Base-by-base conservation (phyloP, 805 yeast genomes). In the Barnettozyma vustinii region DNA sequence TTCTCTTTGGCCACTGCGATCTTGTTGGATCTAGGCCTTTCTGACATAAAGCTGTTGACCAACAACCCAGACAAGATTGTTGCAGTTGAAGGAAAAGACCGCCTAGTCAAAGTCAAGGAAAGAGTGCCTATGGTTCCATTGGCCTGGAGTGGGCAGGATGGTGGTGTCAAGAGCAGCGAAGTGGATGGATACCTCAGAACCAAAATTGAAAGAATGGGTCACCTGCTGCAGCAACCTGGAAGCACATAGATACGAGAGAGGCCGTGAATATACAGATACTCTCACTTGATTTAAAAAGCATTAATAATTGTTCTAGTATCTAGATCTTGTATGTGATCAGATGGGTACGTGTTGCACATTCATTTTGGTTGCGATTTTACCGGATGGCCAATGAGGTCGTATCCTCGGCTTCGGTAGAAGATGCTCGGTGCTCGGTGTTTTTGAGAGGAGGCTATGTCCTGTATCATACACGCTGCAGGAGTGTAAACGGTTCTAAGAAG, bases 131-230 rank as follows among this genome's bases (percentile, higher is more conserved):
- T 94, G 99, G 79, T 94, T 4, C 99, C 99, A 13, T 75, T 91
- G 48, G 91, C 96, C 8, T 94, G 99, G 99, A 60, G 68, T 21
- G 71, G 68, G 25, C 53, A 58, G 4, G 44, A 55, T 7, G 65
- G 63, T n/a, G 98, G 98, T 7, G 85, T 94, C 51, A 76, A 83
- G 55, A 80, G 91, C 33, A 77, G 76, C 52, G 99, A 94, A 67
- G 86, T 94, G 30, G 96, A 94, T 58, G 96, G 96, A 1, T 94
- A 94, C 61, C 71, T 94, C 51, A 79, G 94, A 60, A 94, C 99
- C 1, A 94, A 94, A 69, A 87, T 92, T 46, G 96, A 92, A 66
- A 76, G 96, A 59, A 94, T 94, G 99, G 99, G 99, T 0, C 99
- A 94, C 68, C 69, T 94, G 49, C 72, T 94, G 49, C 83, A 77